phyloP scores from a whole-genome alignment of 257 asterid genomes.

The Forsythia viridissima region DNA sequence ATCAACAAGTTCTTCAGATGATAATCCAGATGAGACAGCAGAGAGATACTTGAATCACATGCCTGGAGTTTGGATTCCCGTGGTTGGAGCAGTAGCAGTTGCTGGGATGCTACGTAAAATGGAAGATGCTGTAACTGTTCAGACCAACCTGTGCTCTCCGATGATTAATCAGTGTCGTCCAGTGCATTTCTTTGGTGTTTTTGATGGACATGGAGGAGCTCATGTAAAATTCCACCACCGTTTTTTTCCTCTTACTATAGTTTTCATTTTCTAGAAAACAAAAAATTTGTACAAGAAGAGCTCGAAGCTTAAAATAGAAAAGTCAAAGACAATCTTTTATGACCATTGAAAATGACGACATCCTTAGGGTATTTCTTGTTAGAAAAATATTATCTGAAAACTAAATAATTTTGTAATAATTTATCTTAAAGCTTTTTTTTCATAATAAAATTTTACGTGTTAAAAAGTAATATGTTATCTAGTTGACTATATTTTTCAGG shows the following conservation, averaged over 20 bases:
- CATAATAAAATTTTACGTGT: not conserved
- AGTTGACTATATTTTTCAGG: constrained; percentile 12
- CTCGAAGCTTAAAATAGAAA: not conserved
- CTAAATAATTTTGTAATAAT: not conserved
- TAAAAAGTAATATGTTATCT: not conserved
- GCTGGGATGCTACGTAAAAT: constrained; percentile 24
- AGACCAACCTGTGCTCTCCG: constrained; percentile 23
- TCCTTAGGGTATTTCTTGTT: not conserved
- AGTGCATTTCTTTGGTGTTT: constrained; percentile 25
- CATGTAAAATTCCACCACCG: not conserved
- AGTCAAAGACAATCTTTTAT: not conserved
- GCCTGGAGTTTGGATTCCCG: constrained; percentile 1
- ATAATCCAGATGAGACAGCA: not conserved
- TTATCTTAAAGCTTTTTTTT: not conserved
- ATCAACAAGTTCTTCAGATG: not conserved
- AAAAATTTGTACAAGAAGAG: not conserved
- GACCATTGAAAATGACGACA: not conserved
- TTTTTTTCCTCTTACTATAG: not conserved
- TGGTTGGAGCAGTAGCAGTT: constrained; percentile 23
- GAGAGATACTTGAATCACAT: not conserved
- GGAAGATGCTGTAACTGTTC: constrained; percentile 21
- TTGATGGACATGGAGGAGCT: constrained; percentile 33
- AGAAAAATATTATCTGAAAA: not conserved
- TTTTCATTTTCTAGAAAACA: not conserved
- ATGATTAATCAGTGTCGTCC: constrained; percentile 16